Evolutionary conservation across 1,139 yeast species (phyloP).

Genomic region (Scheffersomyces titani): DNA sequence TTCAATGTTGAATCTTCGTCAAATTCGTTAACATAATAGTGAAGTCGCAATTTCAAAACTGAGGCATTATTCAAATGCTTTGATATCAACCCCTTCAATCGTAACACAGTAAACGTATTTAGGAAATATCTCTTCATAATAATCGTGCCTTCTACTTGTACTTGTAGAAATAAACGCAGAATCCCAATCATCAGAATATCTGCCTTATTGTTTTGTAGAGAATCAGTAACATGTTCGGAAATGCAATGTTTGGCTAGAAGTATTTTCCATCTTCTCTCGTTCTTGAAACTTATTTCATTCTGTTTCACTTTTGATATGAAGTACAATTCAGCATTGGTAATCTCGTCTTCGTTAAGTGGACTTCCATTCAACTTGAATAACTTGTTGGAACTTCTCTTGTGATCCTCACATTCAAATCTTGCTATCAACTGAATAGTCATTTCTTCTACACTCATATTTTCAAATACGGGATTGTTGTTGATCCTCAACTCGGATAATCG

Average conservation of each 20-base stretch:
- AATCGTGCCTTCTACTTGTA: not conserved
- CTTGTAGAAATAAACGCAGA: not conserved
- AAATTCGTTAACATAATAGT: conserved; percentile 20
- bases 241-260: conserved; percentile 28
- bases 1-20: conserved; percentile 7
- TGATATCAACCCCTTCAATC: conserved; percentile 27
- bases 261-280: conserved; percentile 23
- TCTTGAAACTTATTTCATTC: conserved; percentile 27
- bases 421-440: conserved; percentile 49
- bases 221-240: conserved; percentile 1
- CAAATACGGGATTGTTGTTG: conserved; percentile 54
- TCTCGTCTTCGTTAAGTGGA: conserved; percentile 42
- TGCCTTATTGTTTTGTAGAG: not conserved
- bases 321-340: conserved; percentile 67
- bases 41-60: conserved; percentile 19
- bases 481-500: conserved; percentile 46
- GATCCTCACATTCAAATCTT: conserved; percentile 35
- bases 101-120: conserved; percentile 22
- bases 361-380: conserved; percentile 59
- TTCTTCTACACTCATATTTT: conserved; percentile 30
- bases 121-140: not conserved
- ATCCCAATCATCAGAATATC: not conserved
- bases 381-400: conserved; percentile 6
- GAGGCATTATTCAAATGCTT: conserved; percentile 6
- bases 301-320: conserved; percentile 54